A percentile compares a stretch with the other conserved stretches of the same genome.
phyloP scores from a whole-genome alignment of 768 basidiomycete genomes.

The Naganishia friedmannii region DNA sequence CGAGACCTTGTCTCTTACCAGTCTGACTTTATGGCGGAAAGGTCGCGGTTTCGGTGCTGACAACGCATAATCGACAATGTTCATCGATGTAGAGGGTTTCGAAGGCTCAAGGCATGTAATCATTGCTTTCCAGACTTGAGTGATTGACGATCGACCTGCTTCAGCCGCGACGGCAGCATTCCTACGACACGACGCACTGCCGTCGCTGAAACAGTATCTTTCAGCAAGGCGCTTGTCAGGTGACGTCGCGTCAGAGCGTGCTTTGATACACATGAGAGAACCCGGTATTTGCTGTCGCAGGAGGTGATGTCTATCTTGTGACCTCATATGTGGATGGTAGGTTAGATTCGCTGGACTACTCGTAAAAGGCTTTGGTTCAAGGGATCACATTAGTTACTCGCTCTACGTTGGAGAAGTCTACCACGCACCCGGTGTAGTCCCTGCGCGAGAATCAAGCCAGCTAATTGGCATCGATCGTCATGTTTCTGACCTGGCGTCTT shows the following conservation, averaged over 20 bases:
- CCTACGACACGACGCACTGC: not conserved
- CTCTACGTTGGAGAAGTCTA: not conserved
- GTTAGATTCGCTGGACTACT: not conserved
- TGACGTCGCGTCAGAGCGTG: not conserved
- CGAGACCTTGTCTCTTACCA: not conserved
- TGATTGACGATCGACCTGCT: conserved; percentile 4
- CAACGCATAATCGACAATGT: not conserved
- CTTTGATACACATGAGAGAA: not conserved
- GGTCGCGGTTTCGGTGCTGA: not conserved
- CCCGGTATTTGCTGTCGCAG: conserved; percentile 14
- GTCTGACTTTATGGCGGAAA: conserved; percentile 12
- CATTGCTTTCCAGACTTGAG: conserved; percentile 21
- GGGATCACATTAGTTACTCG: not conserved
- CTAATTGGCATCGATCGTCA: conserved; percentile 27
- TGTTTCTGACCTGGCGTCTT: conserved; percentile 27
- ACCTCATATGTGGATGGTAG: conserved; percentile 2
- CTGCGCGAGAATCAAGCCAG: conserved; percentile 22
- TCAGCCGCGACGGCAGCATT: not conserved
- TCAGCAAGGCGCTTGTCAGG: conserved; percentile 21
- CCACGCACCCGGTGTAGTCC: conserved; percentile 10
- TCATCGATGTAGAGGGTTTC: not conserved
- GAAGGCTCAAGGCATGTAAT: conserved; percentile 1
- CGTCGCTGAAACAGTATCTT: conserved; percentile 1
- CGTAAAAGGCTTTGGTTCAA: conserved; percentile 1
- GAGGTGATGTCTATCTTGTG: conserved; percentile 20